phyloP scores from a whole-genome alignment of 2,329 filamentous ascomycete species.

The Pyrenochaeta sp. region DNA sequence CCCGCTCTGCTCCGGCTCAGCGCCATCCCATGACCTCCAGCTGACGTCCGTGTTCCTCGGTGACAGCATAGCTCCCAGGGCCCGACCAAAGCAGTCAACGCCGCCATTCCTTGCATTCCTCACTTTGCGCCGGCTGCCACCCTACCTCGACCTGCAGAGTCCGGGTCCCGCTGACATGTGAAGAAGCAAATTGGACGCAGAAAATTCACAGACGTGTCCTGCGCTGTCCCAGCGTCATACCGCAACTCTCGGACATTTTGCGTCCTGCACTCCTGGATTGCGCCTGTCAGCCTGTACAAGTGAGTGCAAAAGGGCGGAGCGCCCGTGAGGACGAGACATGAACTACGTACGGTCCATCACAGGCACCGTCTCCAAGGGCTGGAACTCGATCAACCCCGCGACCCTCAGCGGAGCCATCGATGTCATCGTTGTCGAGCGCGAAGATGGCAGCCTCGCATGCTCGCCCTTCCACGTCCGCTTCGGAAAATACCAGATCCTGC shows the following conservation, averaged over 20 bases:
- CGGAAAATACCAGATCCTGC: constrained; percentile 95
- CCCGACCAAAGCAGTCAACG: constrained; percentile 6
- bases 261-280: background rate
- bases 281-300: background rate
- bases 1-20: constrained; percentile 32
- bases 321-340: constrained; percentile 65
- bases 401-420: constrained; percentile 98
- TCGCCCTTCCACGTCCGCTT: constrained; percentile 99
- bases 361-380: constrained; percentile 95
- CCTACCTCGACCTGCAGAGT: constrained; percentile 1
- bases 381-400: constrained; percentile 99
- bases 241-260: background rate
- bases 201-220: background rate
- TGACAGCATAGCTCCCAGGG: constrained; percentile 17
- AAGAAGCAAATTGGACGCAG: constrained; percentile 1
- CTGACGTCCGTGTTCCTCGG: constrained; percentile 18
- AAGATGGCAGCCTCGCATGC: constrained; percentile 86
- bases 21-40: constrained; percentile 28
- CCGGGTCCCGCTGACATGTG: constrained; percentile 16
- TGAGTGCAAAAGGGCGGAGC: constrained; percentile 6
- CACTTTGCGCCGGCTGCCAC: constrained; percentile 1
- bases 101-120: constrained; percentile 1
- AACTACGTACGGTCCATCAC: constrained; percentile 97
- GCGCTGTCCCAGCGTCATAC: background rate
- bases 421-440: constrained; percentile 96